These are phyloP conservation scores for Backusella circina DNA, from an alignment of 192 early-diverging fungal genomes.

Conservation along the genomic window DNA sequence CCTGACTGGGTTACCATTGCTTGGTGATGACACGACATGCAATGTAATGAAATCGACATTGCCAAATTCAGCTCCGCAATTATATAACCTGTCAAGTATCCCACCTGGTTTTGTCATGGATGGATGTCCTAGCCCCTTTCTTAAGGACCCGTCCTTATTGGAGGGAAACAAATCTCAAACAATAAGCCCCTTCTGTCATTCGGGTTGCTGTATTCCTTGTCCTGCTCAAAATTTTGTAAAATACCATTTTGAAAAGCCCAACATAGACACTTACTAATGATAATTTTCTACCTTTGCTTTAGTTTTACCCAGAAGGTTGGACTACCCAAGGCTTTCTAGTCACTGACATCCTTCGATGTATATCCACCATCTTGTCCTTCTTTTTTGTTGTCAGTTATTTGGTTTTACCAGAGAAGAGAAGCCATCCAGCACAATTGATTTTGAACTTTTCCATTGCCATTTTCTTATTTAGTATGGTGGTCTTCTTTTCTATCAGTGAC, in stretches of 20 bases:
- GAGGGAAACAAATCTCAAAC: constrained; percentile 12
- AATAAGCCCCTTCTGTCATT: constrained; percentile 25
- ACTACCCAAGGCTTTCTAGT: constrained; percentile 36
- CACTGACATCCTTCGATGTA: constrained; percentile 38
- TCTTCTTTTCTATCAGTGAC: constrained; percentile 43
- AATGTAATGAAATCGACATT: background rate
- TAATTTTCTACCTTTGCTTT: background rate
- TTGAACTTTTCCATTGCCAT: constrained; percentile 41
- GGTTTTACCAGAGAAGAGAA: constrained; percentile 41
- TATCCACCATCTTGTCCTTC: constrained; percentile 36
- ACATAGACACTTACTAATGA: background rate
- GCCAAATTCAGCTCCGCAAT: background rate
- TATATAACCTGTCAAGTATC: constrained; percentile 21
- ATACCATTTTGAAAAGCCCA: background rate
- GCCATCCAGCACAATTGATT: constrained; percentile 46
- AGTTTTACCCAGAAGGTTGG: constrained; percentile 38
- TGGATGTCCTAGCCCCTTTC: constrained; percentile 37
- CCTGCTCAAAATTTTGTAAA: constrained; percentile 39
- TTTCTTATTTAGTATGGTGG: constrained; percentile 44
- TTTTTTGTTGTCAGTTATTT: constrained; percentile 44
- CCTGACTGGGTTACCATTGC: background rate
- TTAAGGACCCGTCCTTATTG: constrained; percentile 28
- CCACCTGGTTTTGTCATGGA: constrained; percentile 15
- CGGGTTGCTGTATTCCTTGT: constrained; percentile 53
- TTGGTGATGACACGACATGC: background rate